Percentiles rank a stretch among this genome's conserved stretches.
Evolutionary conservation across 1,284 basidiomycete genomes (phyloP).

Genomic region (Marasmius sp.): DNA sequence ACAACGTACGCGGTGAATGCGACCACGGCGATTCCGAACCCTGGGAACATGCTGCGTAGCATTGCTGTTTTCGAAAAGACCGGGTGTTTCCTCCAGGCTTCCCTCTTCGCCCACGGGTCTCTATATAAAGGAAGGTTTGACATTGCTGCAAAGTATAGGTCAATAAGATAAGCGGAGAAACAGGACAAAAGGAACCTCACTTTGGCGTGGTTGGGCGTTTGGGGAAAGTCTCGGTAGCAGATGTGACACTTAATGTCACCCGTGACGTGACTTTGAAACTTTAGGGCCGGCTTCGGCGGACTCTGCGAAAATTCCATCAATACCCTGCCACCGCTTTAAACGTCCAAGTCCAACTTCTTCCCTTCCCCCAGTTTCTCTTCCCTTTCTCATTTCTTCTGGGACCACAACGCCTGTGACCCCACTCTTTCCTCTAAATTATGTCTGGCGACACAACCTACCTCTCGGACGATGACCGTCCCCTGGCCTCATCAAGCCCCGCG

Average conservation of each 20-base stretch:
- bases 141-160: constrained; percentile 34
- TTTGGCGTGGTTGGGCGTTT: not conserved
- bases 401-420: constrained; percentile 9
- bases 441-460: constrained; percentile 48
- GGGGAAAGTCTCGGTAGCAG: not conserved
- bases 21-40: constrained; percentile 88
- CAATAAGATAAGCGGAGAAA: not conserved
- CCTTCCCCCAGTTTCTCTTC: constrained; percentile 15
- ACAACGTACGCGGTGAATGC: constrained; percentile 90
- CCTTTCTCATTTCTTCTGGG: constrained; percentile 18
- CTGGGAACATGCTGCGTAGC: constrained; percentile 89
- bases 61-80: constrained; percentile 84
- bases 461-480: constrained; percentile 69
- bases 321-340: constrained; percentile 20
- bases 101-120: constrained; percentile 93
- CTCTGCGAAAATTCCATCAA: constrained; percentile 45
- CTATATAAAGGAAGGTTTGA: constrained; percentile 72
- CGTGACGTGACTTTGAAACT: constrained; percentile 33
- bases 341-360: constrained; percentile 20
- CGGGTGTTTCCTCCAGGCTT: constrained; percentile 90
- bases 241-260: constrained; percentile 19
- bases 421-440: constrained; percentile 30
- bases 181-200: not conserved
- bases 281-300: constrained; percentile 62
- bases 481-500: constrained; percentile 41